Percentiles rank a stretch among this genome's conserved stretches.
Evolutionary conservation across 2,329 filamentous ascomycete species (phyloP).

Genomic region (Calonectria hawksworthii): DNA sequence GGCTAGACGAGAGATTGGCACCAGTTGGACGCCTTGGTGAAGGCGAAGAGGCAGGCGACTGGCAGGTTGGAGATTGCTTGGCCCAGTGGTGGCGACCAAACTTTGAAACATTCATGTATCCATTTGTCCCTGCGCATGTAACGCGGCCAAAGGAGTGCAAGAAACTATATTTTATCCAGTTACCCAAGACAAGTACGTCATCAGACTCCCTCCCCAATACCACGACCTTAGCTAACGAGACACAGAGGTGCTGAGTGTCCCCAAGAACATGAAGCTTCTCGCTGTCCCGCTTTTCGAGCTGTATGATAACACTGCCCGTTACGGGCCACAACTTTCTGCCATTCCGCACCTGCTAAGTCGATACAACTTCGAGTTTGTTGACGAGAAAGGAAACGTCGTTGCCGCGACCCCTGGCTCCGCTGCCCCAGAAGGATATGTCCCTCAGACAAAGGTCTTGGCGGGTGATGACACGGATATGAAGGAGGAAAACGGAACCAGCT

Average conservation of each 20-base stretch:
- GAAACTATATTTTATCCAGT: conserved; percentile 97
- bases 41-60: conserved; percentile 87
- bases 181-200: conserved; percentile 85
- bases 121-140: conserved; percentile 95
- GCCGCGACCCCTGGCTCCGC: conserved; percentile 84
- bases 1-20: conserved; percentile 92
- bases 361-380: conserved; percentile 98
- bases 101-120: conserved; percentile 99
- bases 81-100: conserved; percentile 99
- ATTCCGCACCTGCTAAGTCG: conserved; percentile 95
- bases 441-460: conserved; percentile 76
- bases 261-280: conserved; percentile 99
- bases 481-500: conserved; percentile 58
- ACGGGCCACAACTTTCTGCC: conserved; percentile 95
- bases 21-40: conserved; percentile 90
- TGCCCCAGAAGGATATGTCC: conserved; percentile 69
- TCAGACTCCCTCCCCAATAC: not conserved
- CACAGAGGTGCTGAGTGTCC: conserved; percentile 91
- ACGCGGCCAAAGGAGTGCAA: conserved; percentile 99
- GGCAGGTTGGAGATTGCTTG: conserved; percentile 94
- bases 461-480: conserved; percentile 74
- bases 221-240: conserved; percentile 12
- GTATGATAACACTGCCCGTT: conserved; percentile 96
- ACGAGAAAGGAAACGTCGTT: conserved; percentile 90
- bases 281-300: conserved; percentile 97